Evolutionary conservation across 768 basidiomycete genomes (phyloP), one percentile per base, ranked within the genome.

Genomic region (Macrolepiota fuliginosa): DNA sequence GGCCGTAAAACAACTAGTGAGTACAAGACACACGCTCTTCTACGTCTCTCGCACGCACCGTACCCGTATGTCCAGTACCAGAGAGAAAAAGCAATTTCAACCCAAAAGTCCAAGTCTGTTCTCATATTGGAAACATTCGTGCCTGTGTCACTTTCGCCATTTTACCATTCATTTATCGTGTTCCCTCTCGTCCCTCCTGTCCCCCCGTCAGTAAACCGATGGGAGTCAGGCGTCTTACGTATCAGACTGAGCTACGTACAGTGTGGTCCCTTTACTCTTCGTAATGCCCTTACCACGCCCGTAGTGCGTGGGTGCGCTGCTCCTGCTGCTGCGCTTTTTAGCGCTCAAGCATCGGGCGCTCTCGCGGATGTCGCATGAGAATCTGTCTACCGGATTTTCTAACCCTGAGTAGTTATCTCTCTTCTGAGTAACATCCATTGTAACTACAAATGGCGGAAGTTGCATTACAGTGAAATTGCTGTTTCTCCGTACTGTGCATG

Each of bases 1-100:
- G 86, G 87, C 64, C 81, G 79, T 65, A 80, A 77, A 73, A 86
- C 85, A 76, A 82, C 86, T 74, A 86, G 91, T 93, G 89, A 93
- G 91, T 92, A 78, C 74, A 55, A 37, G 35, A 42, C 54, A 19
- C 35, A 19, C 29, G 56, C 64, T 71, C 68, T 72, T 68, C 73
- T 64, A 51, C 56, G 39, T 56, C 46, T 55, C 67, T 67, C 65
- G 62, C 66, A 66, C 65, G 62, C 66, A 66, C 69, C 64, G 42
- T 45, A 45, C 42, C 58, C 61, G 63, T 71, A 71, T 67, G 70
- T 76, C 75, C 60, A 61, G 60, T 61, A 61, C 53, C 53, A 61
- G 54, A 61, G 36, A 61, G 51, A 59, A 32, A 61, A 61, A 61
- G 60, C 60, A 61, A 61, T 61, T 55, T 61, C 59, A 54, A 54